Percentiles rank a stretch among this genome's conserved stretches.
These are phyloP conservation scores for Eragrostis tef DNA, from an alignment of 202 grass and related monocot species.

Conservation along the genomic window DNA sequence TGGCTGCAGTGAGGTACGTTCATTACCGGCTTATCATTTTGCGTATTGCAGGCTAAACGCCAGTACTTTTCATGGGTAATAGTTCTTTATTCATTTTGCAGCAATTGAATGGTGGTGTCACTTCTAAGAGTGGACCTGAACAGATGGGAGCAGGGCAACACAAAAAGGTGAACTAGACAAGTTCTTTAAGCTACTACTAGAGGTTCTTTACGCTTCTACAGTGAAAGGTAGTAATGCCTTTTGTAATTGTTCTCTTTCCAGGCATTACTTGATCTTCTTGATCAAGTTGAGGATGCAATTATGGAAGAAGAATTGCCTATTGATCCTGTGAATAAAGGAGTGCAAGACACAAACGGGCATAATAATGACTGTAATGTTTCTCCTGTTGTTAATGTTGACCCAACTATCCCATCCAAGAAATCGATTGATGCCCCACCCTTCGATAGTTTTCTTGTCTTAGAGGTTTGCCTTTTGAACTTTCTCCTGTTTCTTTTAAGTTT, in stretches of 20 bases:
- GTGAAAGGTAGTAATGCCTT: conserved; percentile 18
- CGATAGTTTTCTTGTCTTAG: conserved; percentile 80
- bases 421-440: conserved; percentile 39
- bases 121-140: conserved; percentile 51
- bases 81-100: conserved; percentile 42
- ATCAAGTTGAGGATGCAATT: conserved; percentile 98
- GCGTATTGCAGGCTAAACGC: not conserved
- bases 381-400: conserved; percentile 31
- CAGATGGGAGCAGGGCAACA: conserved; percentile 61
- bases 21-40: not conserved
- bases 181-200: conserved; percentile 24
- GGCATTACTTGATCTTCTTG: conserved; percentile 85
- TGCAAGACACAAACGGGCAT: conserved; percentile 26
- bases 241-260: conserved; percentile 37
- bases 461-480: conserved; percentile 59
- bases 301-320: conserved; percentile 62
- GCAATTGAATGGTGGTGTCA: conserved; percentile 43
- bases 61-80: conserved; percentile 34
- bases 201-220: not conserved
- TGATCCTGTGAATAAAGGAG: conserved; percentile 41
- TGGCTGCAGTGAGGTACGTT: conserved; percentile 61
- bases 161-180: conserved; percentile 66
- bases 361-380: conserved; percentile 19
- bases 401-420: conserved; percentile 40
- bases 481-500: conserved; percentile 18